Evolutionary conservation across 2,329 filamentous ascomycete species (phyloP), one percentile per base, ranked within the genome.

Genomic region (Hansfordia pulvinata): DNA sequence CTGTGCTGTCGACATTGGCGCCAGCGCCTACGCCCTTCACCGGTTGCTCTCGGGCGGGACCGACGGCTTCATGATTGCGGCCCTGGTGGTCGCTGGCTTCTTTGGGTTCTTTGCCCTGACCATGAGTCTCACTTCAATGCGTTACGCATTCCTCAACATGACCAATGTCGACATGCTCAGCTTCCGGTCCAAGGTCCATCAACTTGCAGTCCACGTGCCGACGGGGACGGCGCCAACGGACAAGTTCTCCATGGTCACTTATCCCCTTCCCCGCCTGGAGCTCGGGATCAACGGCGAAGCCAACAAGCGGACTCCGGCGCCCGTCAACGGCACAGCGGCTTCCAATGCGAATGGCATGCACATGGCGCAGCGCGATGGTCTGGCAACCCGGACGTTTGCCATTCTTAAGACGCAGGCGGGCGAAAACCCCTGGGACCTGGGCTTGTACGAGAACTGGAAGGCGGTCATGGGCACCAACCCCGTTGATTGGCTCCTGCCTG

Each of bases 401-500:
- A 77, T 96, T 20, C 58, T 94, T 2, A 65, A 70, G 33, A 82
- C 79, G 0, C 59, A 71, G 3, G 64, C 70, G 0, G 76, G 81
- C 8, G 76, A 90, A 39, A 93, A 93, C 38, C 83, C 84, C 0
- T 98, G 84, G 75, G 71, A 93, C 40, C 56, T 90, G 1, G 82
- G 80, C 2, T 53, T 55, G 7, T 61, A 67, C 34, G 53, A 60
- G 16, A 96, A 96, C 43, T 76, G 85, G 54, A 69, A 72, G 36
- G 67, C 76, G 10, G 70, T 94, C 14, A 84, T 98, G 75, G 88
- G 88, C 0, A 54, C 65, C 24, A 68, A 55, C 12, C 36, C 74
- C 3, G 33, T 76, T 10, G 80, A 93, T 32, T 96, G 86, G 86
- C 44, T 93, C 9, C 53, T 93, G 2, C 88, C 88, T 0, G 48